Percentiles rank a stretch among this genome's conserved stretches.
Evolutionary conservation across 2,329 filamentous ascomycete genomes (phyloP).

Genomic region (Aspergillus latus): DNA sequence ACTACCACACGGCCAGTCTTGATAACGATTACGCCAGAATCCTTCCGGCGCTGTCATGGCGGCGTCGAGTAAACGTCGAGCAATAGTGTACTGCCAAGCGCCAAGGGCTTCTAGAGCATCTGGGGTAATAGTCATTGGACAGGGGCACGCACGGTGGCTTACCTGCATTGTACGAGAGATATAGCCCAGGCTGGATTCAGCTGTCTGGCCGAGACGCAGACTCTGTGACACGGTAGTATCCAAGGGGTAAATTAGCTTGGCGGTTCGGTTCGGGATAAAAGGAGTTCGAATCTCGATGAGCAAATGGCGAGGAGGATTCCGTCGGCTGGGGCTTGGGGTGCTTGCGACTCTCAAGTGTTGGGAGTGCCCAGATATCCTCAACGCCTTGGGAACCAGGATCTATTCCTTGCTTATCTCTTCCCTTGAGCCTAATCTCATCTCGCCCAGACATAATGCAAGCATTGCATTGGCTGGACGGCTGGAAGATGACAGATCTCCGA

Average conservation of each 20-base stretch:
- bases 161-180: not conserved
- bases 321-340: too few relatives aligned
- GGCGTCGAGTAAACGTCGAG: not conserved
- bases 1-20: not conserved
- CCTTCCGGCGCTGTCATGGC: not conserved
- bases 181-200: not conserved
- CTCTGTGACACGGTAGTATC: not conserved
- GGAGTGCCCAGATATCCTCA: not conserved
- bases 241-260: not conserved
- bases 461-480: not conserved
- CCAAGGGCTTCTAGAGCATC: not conserved
- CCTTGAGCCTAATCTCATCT: conserved; percentile 14
- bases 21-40: not conserved
- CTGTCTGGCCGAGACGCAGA: not conserved
- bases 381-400: not conserved
- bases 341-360: not conserved
- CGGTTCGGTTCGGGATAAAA: not conserved
- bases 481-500: not conserved
- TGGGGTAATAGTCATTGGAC: not conserved
- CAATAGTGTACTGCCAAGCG: not conserved
- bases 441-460: not conserved
- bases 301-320: too few relatives aligned
- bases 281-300: too few relatives aligned
- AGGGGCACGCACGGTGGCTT: not conserved
- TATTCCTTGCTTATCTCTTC: conserved; percentile 7